These are phyloP conservation scores for Aspergillus aculeatinus DNA, from an alignment of 2,329 filamentous ascomycete species.

Conservation along the genomic window DNA sequence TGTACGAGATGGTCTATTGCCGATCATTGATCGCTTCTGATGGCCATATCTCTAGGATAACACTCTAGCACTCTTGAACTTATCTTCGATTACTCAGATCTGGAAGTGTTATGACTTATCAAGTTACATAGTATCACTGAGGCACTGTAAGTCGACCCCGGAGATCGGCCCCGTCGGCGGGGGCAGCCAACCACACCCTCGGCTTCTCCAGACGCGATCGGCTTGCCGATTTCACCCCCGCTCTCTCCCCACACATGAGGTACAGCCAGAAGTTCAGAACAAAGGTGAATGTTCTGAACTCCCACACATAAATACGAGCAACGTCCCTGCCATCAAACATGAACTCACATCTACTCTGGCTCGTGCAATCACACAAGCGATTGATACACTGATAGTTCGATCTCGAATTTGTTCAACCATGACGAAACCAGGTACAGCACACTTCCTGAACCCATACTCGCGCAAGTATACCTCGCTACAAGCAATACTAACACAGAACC, in stretches of 20 bases:
- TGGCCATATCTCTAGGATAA: no score
- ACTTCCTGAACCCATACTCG: neutral
- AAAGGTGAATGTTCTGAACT: neutral
- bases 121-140: neutral
- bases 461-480: neutral
- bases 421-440: constrained; percentile 8
- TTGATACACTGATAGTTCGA: neutral
- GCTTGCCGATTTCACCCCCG: constrained; percentile 29
- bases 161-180: constrained; percentile 14
- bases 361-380: neutral
- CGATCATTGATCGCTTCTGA: no score
- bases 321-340: neutral
- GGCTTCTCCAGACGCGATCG: constrained; percentile 25
- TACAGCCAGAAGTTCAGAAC: neutral
- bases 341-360: neutral
- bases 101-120: neutral
- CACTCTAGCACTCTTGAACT: no score
- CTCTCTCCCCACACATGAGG: constrained; percentile 9
- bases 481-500: neutral
- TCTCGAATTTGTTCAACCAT: neutral
- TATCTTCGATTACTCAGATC: no score
- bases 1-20: no score
- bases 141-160: neutral
- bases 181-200: constrained; percentile 27
- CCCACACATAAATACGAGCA: neutral